Evolutionary conservation across 345 rosid species (phyloP).

Genomic region (Rhodomyrtus tomentosa): DNA sequence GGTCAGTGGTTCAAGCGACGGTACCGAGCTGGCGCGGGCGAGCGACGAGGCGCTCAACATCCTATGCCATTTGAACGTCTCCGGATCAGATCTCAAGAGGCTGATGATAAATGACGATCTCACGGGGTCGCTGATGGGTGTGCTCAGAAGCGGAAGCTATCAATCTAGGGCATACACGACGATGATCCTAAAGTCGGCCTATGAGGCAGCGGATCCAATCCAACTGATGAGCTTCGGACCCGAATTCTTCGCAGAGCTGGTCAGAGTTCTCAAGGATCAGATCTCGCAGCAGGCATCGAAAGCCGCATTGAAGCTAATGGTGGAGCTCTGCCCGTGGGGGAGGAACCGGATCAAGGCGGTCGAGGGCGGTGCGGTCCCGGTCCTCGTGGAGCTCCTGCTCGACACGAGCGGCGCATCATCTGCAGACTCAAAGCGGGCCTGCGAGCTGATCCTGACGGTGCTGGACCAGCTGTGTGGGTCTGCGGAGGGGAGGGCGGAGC

Average conservation of each 20-base stretch:
- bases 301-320: conserved; percentile 28
- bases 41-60: conserved; percentile 32
- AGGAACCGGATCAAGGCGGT: conserved; percentile 53
- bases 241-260: conserved; percentile 25
- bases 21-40: neutral
- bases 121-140: conserved; percentile 8
- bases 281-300: conserved; percentile 44
- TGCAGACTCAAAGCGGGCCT: conserved; percentile 13
- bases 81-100: conserved; percentile 13
- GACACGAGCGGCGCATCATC: neutral
- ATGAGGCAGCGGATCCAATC: conserved; percentile 32
- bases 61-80: conserved; percentile 19
- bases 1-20: neutral
- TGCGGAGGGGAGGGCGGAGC: conserved; percentile 51
- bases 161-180: conserved; percentile 28
- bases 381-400: conserved; percentile 33
- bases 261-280: conserved; percentile 24
- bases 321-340: conserved; percentile 52
- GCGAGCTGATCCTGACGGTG: conserved; percentile 28
- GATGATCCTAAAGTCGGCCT: conserved; percentile 11
- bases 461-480: conserved; percentile 40
- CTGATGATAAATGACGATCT: conserved; percentile 14
- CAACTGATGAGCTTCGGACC: conserved; percentile 9
- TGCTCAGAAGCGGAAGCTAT: conserved; percentile 13
- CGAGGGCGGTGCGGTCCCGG: conserved; percentile 21